phyloP scores from a whole-genome alignment of 1,284 basidiomycete species.

The Trametes sp. region DNA sequence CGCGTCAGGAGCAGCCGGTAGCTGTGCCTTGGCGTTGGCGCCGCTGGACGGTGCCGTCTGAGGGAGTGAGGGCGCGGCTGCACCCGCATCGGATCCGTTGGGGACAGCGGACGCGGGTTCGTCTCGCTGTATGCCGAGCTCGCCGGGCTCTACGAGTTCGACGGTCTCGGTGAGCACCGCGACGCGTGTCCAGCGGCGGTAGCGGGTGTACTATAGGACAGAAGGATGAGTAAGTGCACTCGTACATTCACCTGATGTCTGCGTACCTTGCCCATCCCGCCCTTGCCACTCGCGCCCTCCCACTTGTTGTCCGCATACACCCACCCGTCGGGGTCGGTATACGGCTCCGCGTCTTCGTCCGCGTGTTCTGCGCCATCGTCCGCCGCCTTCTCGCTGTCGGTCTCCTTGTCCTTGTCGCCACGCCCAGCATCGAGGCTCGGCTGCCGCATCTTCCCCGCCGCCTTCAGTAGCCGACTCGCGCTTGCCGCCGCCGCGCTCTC shows the following conservation, averaged over 20 bases:
- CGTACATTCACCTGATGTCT: no score
- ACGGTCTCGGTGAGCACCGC: constrained; percentile 80
- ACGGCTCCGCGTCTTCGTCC: constrained; percentile 50
- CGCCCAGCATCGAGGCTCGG: constrained; percentile 40
- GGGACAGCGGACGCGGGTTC: constrained; percentile 9
- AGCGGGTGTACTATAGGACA: constrained; percentile 75
- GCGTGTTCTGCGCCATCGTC: constrained; percentile 32
- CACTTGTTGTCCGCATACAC: constrained; percentile 96
- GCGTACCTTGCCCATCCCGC: constrained; percentile 83
- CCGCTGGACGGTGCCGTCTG: not conserved
- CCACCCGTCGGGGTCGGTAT: constrained; percentile 92
- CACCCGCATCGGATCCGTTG: not conserved
- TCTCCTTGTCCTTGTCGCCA: constrained; percentile 35
- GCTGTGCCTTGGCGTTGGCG: constrained; percentile 4
- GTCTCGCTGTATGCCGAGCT: constrained; percentile 37
- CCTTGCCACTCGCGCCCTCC: constrained; percentile 80
- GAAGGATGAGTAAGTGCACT: not conserved
- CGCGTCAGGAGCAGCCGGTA: not conserved
- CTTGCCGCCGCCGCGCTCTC: constrained; percentile 47
- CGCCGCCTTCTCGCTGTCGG: constrained; percentile 20
- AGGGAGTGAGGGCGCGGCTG: not conserved
- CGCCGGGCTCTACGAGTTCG: constrained; percentile 56
- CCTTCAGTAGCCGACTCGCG: constrained; percentile 53
- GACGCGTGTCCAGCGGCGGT: constrained; percentile 84
- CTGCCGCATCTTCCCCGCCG: constrained; percentile 55